Evolutionary conservation across 2,329 filamentous ascomycete species (phyloP).

Genomic region (Sporothrix phasma): DNA sequence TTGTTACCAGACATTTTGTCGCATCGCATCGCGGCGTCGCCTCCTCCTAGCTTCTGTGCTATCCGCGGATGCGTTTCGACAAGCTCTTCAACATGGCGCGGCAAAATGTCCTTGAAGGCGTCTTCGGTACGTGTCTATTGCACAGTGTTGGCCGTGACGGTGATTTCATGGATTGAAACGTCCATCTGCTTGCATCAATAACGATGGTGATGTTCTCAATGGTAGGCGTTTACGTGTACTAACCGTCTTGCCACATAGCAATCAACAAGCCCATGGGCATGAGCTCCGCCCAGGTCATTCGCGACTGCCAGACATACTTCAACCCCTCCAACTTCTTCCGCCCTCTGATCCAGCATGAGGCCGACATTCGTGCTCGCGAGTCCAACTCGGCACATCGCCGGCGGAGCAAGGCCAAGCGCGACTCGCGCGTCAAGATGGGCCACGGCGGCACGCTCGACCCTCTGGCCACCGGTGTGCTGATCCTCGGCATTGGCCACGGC

Average conservation of each 20-base stretch:
- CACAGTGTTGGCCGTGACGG: neutral
- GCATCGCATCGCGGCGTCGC: neutral
- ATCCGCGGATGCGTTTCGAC: slow-evolving; percentile 26
- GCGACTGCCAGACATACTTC: slow-evolving; percentile 76
- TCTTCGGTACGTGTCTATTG: slow-evolving; percentile 50
- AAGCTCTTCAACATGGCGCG: slow-evolving; percentile 41
- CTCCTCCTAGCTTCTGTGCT: neutral
- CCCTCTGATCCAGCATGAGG: slow-evolving; percentile 56
- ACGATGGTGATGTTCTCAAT: neutral
- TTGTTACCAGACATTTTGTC: neutral
- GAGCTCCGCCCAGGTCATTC: slow-evolving; percentile 83
- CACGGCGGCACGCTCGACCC: slow-evolving; percentile 95
- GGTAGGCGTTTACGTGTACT: neutral
- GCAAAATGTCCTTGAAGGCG: slow-evolving; percentile 44
- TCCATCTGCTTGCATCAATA: neutral
- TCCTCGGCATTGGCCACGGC: slow-evolving; percentile 75
- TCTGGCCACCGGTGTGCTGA: slow-evolving; percentile 83
- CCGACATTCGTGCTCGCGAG: slow-evolving; percentile 43
- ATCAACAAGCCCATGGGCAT: slow-evolving; percentile 86
- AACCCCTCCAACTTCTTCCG: slow-evolving; percentile 70
- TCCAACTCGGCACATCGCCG: slow-evolving; percentile 48
- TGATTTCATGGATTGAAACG: neutral
- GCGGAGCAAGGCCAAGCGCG: slow-evolving; percentile 45
- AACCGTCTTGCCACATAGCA: slow-evolving; percentile 40
- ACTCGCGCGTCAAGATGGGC: slow-evolving; percentile 77